Base-by-base conservation (phyloP, 768 basidiomycete species). In the Cyclocybe aegerita region DNA sequence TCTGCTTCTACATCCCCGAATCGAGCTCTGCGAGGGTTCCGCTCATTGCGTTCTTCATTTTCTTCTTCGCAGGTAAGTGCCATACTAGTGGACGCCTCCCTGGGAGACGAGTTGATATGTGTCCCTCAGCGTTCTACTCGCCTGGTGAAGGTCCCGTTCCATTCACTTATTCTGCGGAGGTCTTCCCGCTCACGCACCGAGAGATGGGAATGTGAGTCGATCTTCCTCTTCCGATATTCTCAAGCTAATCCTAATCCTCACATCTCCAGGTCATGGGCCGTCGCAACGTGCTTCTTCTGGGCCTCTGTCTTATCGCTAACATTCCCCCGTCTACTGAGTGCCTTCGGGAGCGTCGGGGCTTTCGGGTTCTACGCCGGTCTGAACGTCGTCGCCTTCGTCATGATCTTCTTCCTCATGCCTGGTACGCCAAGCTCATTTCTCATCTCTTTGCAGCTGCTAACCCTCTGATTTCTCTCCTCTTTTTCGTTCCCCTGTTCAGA, bases 71-170 rank as follows among this genome's bases (percentile, higher is more conserved):
- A 7, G 74, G 74, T 72, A 17, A 32, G 65, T 62, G 12, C 16
- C 45, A 9, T 15, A 17, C 0, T n/a, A 17, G 4, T 45, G 30
- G 1, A 29, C 31, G 7, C 10, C 15, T 10, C 11, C 39, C 5
- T 43, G 5, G 17, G 15, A 12, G 8, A 12, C 39, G 10, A 42
- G 43, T 40, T 46, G 34, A 17, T 9, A n/a, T 43, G 7, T 14
- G 15, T 16, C 34, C 34, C n/a, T n/a, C 51, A 67, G 77, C 77
- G 1, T 86, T 85, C 65, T 91, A 92, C 65, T 88, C 87, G 0
- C 88, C 88, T 1, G 90, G 90, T 53, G 91, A 92, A 72, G 93
- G 93, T 0, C 93, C 93, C 4, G 92, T 94, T 7, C 93, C 93
- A 0, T 94, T 87, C 66, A 86, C 89, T 0, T 95, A 94, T 64